A percentile compares a stretch with the other conserved stretches of the same genome.
These are phyloP conservation scores for Aspergillus pseudonomiae DNA, from an alignment of 2,329 filamentous ascomycete genomes.

Conservation along the genomic window DNA sequence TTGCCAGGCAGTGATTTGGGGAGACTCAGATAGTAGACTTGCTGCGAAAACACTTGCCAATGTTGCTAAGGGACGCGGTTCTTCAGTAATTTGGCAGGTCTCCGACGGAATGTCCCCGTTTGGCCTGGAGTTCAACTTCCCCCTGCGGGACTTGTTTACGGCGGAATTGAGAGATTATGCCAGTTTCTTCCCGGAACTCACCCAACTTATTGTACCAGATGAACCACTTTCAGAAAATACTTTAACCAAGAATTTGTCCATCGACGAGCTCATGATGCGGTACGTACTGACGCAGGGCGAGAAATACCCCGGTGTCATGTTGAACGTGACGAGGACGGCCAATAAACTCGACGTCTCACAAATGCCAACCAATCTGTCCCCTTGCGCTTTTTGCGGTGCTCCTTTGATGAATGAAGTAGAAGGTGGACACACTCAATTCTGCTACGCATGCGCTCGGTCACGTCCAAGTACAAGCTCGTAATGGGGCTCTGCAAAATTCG, in stretches of 20 bases:
- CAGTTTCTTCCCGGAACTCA: constrained; percentile 55
- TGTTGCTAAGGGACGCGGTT: constrained; percentile 88
- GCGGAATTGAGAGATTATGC: constrained; percentile 75
- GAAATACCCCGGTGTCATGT: constrained; percentile 86
- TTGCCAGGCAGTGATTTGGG: constrained; percentile 76
- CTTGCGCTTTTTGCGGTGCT: constrained; percentile 71
- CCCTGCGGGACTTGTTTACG: constrained; percentile 80
- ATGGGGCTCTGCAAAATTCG: constrained; percentile 14
- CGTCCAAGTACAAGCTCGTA: constrained; percentile 31
- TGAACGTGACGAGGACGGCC: constrained; percentile 93
- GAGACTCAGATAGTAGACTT: constrained; percentile 83
- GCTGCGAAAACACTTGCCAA: constrained; percentile 84
- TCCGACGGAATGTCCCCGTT: constrained; percentile 70
- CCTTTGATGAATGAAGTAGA: constrained; percentile 62
- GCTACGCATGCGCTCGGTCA: constrained; percentile 51
- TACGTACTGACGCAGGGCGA: constrained; percentile 87
- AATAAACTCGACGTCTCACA: constrained; percentile 67
- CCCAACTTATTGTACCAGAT: constrained; percentile 50
- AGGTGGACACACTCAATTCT: constrained; percentile 51
- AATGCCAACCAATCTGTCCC: constrained; percentile 32
- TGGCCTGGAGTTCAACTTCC: constrained; percentile 70
- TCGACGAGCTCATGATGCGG: constrained; percentile 85
- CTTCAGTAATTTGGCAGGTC: constrained; percentile 77
- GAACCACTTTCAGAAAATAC: constrained; percentile 38
- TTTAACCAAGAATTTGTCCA: constrained; percentile 67